These are phyloP conservation scores for Chrysochromulina tobinii DNA, from an alignment of 78 protist species.

Conservation along the genomic window DNA sequence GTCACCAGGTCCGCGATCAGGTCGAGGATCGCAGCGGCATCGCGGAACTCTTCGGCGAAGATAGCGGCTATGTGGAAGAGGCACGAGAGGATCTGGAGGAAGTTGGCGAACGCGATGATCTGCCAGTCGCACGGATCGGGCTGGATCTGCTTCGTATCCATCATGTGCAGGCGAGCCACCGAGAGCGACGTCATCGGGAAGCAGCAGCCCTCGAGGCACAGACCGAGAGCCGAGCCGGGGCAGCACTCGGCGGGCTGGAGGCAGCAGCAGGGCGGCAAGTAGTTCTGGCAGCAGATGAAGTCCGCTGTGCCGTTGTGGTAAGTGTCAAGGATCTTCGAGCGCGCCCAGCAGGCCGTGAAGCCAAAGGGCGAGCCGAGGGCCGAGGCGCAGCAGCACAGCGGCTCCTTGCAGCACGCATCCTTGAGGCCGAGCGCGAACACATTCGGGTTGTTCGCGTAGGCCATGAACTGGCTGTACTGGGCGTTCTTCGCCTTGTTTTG, in stretches of 20 bases:
- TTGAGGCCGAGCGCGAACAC: not conserved
- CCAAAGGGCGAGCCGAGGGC: not conserved
- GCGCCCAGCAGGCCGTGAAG: not conserved
- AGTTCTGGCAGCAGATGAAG: not conserved
- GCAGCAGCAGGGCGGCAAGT: not conserved
- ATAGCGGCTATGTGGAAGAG: not conserved
- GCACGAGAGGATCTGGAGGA: not conserved
- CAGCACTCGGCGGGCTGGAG: not conserved
- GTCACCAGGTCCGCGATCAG: not conserved
- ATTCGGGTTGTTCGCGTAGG: not conserved
- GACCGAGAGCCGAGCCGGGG: not conserved
- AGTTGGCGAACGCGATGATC: not conserved
- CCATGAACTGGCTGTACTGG: too few species aligned
- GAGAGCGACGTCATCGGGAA: not conserved
- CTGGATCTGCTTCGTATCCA: not conserved
- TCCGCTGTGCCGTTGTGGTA: not conserved
- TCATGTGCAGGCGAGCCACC: not conserved
- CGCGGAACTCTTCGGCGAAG: not conserved
- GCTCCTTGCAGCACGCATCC: not conserved
- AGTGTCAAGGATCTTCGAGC: not conserved
- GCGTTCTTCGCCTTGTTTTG: too few species aligned
- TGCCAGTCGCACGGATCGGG: slow-evolving; percentile 7
- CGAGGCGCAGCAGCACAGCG: not conserved
- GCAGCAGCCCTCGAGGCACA: not conserved
- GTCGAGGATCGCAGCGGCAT: not conserved